These are phyloP conservation scores for Moesziomyces aphidis DNA, from an alignment of 1,284 basidiomycete species.

Conservation along the genomic window DNA sequence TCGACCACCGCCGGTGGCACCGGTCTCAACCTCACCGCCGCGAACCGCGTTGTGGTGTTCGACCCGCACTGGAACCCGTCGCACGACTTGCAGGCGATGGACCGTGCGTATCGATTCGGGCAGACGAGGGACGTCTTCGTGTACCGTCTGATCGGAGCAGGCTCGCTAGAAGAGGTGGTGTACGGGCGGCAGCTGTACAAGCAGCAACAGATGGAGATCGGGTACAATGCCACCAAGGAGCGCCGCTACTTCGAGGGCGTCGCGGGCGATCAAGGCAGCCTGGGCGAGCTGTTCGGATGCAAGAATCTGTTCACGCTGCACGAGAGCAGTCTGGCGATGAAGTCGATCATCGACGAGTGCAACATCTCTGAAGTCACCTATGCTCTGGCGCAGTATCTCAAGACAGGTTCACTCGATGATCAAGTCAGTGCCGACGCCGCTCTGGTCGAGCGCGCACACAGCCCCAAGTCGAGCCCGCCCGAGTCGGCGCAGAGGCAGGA, in stretches of 20 bases:
- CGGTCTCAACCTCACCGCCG: slow-evolving; percentile 87
- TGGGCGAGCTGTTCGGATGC: slow-evolving; percentile 84
- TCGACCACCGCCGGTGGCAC: slow-evolving; percentile 82
- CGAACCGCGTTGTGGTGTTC: slow-evolving; percentile 89
- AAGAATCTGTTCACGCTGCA: slow-evolving; percentile 85
- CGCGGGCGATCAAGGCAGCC: slow-evolving; percentile 78
- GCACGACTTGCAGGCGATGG: slow-evolving; percentile 89
- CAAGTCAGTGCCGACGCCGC: slow-evolving; percentile 15
- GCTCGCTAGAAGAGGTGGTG: slow-evolving; percentile 69
- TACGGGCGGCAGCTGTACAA: slow-evolving; percentile 89
- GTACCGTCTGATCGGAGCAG: slow-evolving; percentile 53
- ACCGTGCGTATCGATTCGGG: slow-evolving; percentile 75
- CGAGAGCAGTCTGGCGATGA: slow-evolving; percentile 70
- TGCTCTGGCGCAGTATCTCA: slow-evolving; percentile 29
- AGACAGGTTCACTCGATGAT: slow-evolving; percentile 17
- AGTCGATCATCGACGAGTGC: slow-evolving; percentile 53
- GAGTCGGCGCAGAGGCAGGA: background rate
- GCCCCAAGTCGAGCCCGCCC: slow-evolving; percentile 4
- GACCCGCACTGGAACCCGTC: slow-evolving; percentile 83
- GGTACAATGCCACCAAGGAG: slow-evolving; percentile 71
- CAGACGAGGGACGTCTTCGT: slow-evolving; percentile 58
- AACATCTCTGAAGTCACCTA: slow-evolving; percentile 45
- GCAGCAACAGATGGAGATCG: slow-evolving; percentile 88
- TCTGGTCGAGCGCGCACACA: slow-evolving; percentile 20
- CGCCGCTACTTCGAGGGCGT: slow-evolving; percentile 82